Conservation (phyloP, 2,329 filamentous ascomycete species). For the Exophiala sp. region DNA sequence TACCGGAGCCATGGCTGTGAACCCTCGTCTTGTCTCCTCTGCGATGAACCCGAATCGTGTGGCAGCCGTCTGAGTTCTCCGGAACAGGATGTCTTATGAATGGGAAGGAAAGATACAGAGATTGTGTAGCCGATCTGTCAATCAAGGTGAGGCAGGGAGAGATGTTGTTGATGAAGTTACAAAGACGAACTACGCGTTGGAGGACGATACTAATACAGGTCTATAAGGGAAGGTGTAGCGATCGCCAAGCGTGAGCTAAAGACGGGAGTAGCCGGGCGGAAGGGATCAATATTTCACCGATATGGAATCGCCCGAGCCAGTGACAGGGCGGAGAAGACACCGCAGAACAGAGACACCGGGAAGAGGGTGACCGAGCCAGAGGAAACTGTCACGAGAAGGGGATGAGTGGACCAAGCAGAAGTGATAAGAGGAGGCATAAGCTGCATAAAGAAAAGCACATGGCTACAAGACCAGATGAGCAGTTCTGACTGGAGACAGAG, state of each 20-base stretch:
- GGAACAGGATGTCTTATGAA: neutral
- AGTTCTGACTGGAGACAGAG: neutral
- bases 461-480: neutral
- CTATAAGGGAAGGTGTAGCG: neutral
- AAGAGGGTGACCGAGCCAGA: no score
- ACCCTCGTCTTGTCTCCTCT: neutral
- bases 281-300: conserved; percentile 1
- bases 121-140: neutral
- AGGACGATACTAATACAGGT: neutral
- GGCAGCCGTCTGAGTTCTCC: neutral
- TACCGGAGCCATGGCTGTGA: conserved; percentile 19
- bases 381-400: neutral
- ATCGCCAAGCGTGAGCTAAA: neutral
- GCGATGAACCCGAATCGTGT: neutral
- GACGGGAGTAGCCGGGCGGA: conserved; percentile 3
- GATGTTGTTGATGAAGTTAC: conserved; percentile 4
- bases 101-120: neutral
- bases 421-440: no score
- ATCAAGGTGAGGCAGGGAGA: neutral
- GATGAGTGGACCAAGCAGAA: no score
- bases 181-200: neutral
- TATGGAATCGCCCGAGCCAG: no score
- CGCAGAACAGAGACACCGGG: no score
- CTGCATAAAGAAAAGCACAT: neutral
- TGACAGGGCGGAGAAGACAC: no score